Conservation (phyloP, 305 asterid species). For the Fraxinus angustifolia region DNA sequence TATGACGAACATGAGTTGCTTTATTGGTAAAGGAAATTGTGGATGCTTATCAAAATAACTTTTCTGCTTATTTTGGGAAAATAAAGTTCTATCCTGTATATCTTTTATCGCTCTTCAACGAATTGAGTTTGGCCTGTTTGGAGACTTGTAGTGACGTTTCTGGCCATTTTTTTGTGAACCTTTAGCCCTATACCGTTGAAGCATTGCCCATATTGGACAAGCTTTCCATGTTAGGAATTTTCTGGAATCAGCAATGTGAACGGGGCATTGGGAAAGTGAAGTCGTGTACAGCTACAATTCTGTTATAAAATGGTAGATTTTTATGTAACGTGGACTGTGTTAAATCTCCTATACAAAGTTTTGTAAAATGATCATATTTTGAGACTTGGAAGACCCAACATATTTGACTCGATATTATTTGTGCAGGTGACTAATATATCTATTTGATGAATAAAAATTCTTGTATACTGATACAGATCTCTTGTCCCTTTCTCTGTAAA, state of each 20-base stretch:
- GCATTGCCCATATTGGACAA: not conserved
- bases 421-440: not conserved
- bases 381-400: too few relatives aligned
- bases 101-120: conserved; percentile 18
- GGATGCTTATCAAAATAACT: conserved; percentile 6
- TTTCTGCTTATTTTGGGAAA: not conserved
- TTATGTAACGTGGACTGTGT: too few relatives aligned
- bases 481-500: not conserved
- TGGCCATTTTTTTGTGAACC: not conserved
- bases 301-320: not conserved
- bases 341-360: not conserved
- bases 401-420: not conserved
- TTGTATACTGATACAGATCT: not conserved
- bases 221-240: not conserved
- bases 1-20: conserved; percentile 8
- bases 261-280: not conserved
- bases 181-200: not conserved
- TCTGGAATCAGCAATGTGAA: not conserved
- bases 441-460: not conserved
- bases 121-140: not conserved
- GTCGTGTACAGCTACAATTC: not conserved
- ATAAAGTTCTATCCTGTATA: conserved; percentile 5
- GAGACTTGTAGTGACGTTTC: not conserved
- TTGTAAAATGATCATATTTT: not conserved
- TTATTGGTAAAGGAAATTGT: conserved; percentile 13